Evolutionary conservation across 176 grass and related monocot species (phyloP).

Genomic region (Cenchrus fungigraminus): DNA sequence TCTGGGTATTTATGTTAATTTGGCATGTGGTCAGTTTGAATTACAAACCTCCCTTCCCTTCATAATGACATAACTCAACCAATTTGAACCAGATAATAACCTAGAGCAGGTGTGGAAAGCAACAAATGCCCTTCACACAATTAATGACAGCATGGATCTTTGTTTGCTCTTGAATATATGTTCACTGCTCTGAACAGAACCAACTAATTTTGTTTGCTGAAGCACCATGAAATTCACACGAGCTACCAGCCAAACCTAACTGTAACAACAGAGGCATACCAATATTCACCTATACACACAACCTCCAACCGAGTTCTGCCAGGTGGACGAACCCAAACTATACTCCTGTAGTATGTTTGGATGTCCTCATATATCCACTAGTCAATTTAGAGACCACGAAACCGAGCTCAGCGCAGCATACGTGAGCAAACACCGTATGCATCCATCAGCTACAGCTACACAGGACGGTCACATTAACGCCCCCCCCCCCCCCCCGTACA

Average conservation of each 20-base stretch:
- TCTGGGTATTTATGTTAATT: slow-evolving; percentile 17
- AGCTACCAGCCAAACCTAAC: slow-evolving; percentile 2
- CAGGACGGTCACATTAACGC: neutral
- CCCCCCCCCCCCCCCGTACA: too few species aligned
- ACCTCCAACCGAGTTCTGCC: neutral
- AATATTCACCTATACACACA: neutral
- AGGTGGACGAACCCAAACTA: slow-evolving; percentile 5
- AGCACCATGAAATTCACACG: neutral
- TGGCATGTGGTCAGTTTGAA: slow-evolving; percentile 10
- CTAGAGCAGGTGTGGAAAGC: neutral
- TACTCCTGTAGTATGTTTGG: neutral
- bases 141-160: neutral
- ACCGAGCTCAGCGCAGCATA: neutral
- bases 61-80: neutral
- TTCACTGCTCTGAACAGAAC: neutral
- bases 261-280: neutral
- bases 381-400: neutral
- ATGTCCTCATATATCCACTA: neutral
- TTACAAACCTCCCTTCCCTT: neutral
- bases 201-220: slow-evolving; percentile 4
- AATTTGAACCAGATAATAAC: neutral
- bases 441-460: neutral
- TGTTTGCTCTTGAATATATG: neutral
- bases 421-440: neutral
- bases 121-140: neutral